Evolutionary conservation across 116 monocot genomes (phyloP).

Genomic region (Zostera marina): DNA sequence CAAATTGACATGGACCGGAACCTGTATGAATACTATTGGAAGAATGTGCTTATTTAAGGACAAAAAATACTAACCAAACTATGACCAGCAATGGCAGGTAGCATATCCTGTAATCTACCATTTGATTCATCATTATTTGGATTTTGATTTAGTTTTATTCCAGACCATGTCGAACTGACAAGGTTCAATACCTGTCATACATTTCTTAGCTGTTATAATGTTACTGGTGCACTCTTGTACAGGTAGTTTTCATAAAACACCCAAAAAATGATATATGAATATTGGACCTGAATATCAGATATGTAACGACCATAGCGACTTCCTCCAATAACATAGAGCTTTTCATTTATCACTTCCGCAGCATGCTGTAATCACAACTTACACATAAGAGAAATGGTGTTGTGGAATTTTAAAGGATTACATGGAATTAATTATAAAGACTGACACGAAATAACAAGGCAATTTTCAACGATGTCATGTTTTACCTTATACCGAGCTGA

Average conservation of each 20-base stretch:
- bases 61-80: conserved; percentile 37
- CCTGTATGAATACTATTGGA: too few species aligned
- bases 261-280: not conserved
- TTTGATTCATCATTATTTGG: conserved; percentile 12
- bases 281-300: conserved; percentile 67
- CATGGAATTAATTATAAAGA: too few species aligned
- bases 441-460: too few species aligned
- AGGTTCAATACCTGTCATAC: conserved; percentile 63
- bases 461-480: not conserved
- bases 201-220: not conserved
- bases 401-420: not conserved
- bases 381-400: not conserved
- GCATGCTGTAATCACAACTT: conserved; percentile 49
- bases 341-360: conserved; percentile 42
- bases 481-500: conserved; percentile 11
- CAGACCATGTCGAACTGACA: conserved; percentile 54
- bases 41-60: not conserved
- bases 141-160: conserved; percentile 15
- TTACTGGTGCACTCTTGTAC: conserved; percentile 4
- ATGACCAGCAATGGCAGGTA: conserved; percentile 63
- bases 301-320: conserved; percentile 78
- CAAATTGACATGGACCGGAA: not conserved
- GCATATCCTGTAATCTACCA: conserved; percentile 5
- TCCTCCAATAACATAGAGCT: conserved; percentile 72
- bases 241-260: not conserved